Evolutionary conservation across 805 yeast genomes (phyloP).

Genomic region (Yarrowia hollandica): DNA sequence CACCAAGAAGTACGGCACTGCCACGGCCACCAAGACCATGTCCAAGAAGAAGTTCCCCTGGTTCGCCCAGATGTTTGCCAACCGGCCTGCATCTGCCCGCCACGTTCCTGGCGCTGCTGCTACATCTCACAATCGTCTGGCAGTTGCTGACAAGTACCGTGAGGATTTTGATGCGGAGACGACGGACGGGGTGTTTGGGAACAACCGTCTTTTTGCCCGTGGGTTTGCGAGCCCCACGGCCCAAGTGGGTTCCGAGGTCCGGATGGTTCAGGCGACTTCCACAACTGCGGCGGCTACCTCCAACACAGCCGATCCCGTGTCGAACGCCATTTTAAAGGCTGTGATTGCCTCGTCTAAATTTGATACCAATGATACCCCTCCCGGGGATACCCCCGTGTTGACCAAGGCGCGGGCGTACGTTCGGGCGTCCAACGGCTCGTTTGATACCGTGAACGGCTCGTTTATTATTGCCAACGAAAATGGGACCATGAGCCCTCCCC

Average conservation of each 20-base stretch:
- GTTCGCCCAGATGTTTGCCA: constrained; percentile 10
- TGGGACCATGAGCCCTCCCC: constrained; percentile 1
- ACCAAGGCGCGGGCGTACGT: background rate
- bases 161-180: background rate
- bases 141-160: constrained; percentile 6
- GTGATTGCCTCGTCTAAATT: background rate
- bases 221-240: background rate
- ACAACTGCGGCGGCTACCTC: background rate
- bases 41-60: constrained; percentile 23
- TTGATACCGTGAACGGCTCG: constrained; percentile 1
- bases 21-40: constrained; percentile 5
- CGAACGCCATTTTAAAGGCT: background rate
- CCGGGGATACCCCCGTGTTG: background rate
- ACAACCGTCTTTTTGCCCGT: background rate
- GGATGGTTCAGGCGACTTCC: background rate
- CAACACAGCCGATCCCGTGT: background rate
- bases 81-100: background rate
- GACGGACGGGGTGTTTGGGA: background rate
- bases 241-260: background rate
- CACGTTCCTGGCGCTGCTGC: constrained; percentile 5
- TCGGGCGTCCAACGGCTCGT: background rate
- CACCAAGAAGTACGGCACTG: constrained; percentile 6
- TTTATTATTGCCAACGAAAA: constrained; percentile 2
- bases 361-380: constrained; percentile 17
- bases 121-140: background rate